phyloP scores from a whole-genome alignment of 306 rosid genomes.

The Morella rubra region DNA sequence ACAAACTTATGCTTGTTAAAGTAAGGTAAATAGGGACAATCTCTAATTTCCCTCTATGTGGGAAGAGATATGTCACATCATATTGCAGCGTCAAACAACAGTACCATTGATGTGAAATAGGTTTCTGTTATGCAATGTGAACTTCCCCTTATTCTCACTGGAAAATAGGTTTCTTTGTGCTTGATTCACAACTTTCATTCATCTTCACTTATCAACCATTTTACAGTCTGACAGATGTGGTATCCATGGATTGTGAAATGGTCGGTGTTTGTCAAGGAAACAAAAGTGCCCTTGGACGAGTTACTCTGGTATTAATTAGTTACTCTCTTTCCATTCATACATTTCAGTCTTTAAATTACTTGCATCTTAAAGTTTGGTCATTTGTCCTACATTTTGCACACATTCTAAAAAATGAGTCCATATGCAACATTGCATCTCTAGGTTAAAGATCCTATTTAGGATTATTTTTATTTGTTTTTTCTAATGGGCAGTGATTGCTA shows the following conservation, averaged over 20 bases:
- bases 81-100: not conserved
- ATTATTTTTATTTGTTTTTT: not conserved
- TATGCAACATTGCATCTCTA: not conserved
- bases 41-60: not conserved
- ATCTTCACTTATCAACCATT: slow-evolving; percentile 38
- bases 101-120: not conserved
- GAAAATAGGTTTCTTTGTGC: not conserved
- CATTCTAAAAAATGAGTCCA: not conserved
- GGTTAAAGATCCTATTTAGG: not conserved
- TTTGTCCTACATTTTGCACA: not conserved
- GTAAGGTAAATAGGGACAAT: not conserved
- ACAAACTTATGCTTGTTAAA: not conserved
- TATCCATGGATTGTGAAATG: slow-evolving; percentile 98
- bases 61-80: not conserved
- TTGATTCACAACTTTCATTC: slow-evolving; percentile 7
- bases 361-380: not conserved
- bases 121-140: not conserved
- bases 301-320: slow-evolving; percentile 63
- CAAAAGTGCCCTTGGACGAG: slow-evolving; percentile 93
- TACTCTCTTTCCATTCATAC: slow-evolving; percentile 16
- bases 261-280: slow-evolving; percentile 91
- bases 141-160: too few species aligned
- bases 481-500: slow-evolving; percentile 26
- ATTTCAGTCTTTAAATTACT: slow-evolving; percentile 8
- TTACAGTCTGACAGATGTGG: slow-evolving; percentile 83